A percentile compares a stretch with the other conserved stretches of the same genome.
phyloP scores from a whole-genome alignment of 1,284 basidiomycete species.

The Ganoderma sp. region DNA sequence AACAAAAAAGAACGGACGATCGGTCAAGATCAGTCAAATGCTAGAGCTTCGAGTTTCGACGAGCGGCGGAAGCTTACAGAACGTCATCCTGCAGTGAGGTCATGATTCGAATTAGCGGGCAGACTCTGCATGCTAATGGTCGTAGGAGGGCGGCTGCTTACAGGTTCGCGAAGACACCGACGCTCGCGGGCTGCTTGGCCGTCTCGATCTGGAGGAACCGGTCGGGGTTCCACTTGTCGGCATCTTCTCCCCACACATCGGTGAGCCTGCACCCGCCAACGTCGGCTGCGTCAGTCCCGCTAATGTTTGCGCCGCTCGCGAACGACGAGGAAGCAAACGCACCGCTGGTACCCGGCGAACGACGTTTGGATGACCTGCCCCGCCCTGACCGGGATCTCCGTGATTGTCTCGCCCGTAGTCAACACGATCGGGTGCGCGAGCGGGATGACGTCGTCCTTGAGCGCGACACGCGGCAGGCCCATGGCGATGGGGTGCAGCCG shows the following conservation, averaged over 20 bases:
- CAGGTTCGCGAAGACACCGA: conserved; percentile 60
- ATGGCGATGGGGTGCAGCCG: conserved; percentile 46
- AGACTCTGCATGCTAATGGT: background rate
- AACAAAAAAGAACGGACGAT: too few species aligned
- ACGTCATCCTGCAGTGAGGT: conserved; percentile 17
- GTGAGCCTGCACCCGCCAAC: conserved; percentile 31
- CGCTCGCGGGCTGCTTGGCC: conserved; percentile 44
- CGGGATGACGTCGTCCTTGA: conserved; percentile 46
- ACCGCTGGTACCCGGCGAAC: conserved; percentile 43
- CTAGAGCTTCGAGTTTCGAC: background rate
- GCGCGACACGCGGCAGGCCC: conserved; percentile 40
- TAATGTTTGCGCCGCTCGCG: too few species aligned
- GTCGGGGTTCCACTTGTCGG: conserved; percentile 58
- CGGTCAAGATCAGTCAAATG: background rate
- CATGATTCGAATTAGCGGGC: background rate
- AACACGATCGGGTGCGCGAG: conserved; percentile 44
- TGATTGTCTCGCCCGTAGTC: conserved; percentile 40
- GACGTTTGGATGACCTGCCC: conserved; percentile 45
- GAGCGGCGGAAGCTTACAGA: conserved; percentile 19
- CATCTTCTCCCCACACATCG: conserved; percentile 55
- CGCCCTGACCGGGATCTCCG: conserved; percentile 44
- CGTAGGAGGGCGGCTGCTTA: conserved; percentile 39
- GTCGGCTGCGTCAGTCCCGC: background rate
- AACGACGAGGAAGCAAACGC: conserved; percentile 5
- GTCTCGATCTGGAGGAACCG: conserved; percentile 47